Percentiles rank a stretch among this genome's conserved stretches.
These are phyloP conservation scores for Teunomyces barrocoloradensis DNA, from an alignment of 805 yeast species.

Conservation along the genomic window DNA sequence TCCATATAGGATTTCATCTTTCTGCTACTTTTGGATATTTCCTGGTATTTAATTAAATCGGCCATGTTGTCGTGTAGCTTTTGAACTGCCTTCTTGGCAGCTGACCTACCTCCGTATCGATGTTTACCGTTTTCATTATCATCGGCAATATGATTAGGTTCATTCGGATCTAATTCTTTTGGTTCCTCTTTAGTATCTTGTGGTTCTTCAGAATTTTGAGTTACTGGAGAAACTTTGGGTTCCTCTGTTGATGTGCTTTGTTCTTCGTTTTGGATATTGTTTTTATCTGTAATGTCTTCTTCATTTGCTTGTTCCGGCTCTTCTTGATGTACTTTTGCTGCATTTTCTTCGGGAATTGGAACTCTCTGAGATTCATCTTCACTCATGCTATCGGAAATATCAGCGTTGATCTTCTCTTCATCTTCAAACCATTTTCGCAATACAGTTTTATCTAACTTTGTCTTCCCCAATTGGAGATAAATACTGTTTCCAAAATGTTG, in stretches of 20 bases:
- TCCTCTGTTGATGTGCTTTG: neutral
- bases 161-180: neutral
- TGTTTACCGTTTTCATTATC: neutral
- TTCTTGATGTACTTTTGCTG: neutral
- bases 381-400: conserved; percentile 28
- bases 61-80: conserved; percentile 68
- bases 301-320: neutral
- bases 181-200: conserved; percentile 3
- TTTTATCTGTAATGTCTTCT: neutral
- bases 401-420: conserved; percentile 12
- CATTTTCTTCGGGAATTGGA: neutral
- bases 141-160: neutral
- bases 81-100: conserved; percentile 63
- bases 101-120: conserved; percentile 44
- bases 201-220: too few species aligned
- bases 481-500: conserved; percentile 43
- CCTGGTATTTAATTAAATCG: conserved; percentile 62
- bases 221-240: too few species aligned
- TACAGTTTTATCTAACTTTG: conserved; percentile 41
- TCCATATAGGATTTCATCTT: conserved; percentile 39
- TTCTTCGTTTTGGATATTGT: conserved; percentile 3
- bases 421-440: conserved; percentile 38
- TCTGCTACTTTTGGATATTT: conserved; percentile 43
- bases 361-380: conserved; percentile 19
- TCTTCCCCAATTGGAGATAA: conserved; percentile 52